These are phyloP conservation scores for Neurospora tetrasperma DNA, from an alignment of 495 filamentous ascomycete species.

Conservation along the genomic window DNA sequence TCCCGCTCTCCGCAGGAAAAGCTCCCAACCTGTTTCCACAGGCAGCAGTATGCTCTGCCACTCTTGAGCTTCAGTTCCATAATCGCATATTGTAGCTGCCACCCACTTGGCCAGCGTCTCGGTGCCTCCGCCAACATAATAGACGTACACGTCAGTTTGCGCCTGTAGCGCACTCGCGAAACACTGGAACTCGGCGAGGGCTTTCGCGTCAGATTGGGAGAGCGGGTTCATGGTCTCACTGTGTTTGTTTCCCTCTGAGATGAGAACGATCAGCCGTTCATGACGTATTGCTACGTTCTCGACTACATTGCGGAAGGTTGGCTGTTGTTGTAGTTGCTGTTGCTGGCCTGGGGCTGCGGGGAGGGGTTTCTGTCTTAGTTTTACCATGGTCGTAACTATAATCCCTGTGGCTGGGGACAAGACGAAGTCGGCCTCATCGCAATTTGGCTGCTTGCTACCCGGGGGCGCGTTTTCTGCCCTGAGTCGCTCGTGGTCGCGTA, in stretches of 20 bases:
- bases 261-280: conserved; percentile 60
- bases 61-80: conserved; percentile 22
- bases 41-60: conserved; percentile 22
- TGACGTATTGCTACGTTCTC: conserved; percentile 47
- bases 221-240: conserved; percentile 27
- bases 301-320: conserved; percentile 48
- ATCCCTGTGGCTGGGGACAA: conserved; percentile 62
- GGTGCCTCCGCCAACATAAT: conserved; percentile 49
- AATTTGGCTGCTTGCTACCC: conserved; percentile 23
- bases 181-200: conserved; percentile 43
- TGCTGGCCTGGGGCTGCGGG: conserved; percentile 43
- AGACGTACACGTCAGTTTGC: conserved; percentile 31
- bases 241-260: conserved; percentile 43
- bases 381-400: conserved; percentile 59
- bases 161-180: conserved; percentile 34
- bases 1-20: conserved; percentile 61
- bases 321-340: conserved; percentile 15
- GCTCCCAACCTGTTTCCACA: conserved; percentile 59
- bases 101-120: conserved; percentile 50
- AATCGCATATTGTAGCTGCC: conserved; percentile 34
- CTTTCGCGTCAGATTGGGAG: conserved; percentile 38
- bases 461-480: conserved; percentile 23
- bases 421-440: conserved; percentile 65
- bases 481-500: conserved; percentile 45
- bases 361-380: conserved; percentile 59